Evolutionary conservation across 345 rosid species (phyloP).

Genomic region (Eucalyptus erythrocorys): DNA sequence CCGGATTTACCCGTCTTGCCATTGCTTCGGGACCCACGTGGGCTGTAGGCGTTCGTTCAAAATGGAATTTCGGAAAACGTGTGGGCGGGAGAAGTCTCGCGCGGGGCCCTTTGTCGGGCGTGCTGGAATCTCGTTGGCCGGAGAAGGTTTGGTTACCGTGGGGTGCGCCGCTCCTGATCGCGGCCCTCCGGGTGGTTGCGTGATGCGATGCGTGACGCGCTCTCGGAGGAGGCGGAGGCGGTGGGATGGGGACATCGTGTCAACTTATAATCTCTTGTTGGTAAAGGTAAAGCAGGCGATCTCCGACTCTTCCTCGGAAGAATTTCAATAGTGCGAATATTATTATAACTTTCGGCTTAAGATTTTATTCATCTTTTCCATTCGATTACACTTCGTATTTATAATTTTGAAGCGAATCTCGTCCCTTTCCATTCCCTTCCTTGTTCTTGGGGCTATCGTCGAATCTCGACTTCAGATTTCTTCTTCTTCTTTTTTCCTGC

Average conservation of each 20-base stretch:
- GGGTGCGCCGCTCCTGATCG: neutral
- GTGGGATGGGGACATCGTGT: neutral
- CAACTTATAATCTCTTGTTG: neutral
- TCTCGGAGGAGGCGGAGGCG: neutral
- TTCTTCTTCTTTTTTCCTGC: neutral
- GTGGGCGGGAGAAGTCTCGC: neutral
- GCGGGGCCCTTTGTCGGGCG: neutral
- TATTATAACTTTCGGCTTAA: neutral
- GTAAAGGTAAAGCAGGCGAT: neutral
- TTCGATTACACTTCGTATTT: neutral
- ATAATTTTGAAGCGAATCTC: neutral
- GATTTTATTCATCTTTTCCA: no score
- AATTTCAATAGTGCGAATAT: no score
- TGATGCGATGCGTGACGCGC: neutral
- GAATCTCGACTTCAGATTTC: neutral
- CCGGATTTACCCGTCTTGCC: neutral
- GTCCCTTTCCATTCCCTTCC: neutral
- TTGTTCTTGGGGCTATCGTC: neutral
- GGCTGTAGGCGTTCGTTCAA: neutral
- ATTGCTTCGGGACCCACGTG: neutral
- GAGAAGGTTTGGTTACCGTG: neutral
- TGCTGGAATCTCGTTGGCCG: neutral
- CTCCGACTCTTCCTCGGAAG: neutral
- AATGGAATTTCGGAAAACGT: neutral
- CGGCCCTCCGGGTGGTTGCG: neutral